These are phyloP conservation scores for Capniomyces stellatus DNA, from an alignment of 371 early-diverging fungal genomes.

Conservation along the genomic window DNA sequence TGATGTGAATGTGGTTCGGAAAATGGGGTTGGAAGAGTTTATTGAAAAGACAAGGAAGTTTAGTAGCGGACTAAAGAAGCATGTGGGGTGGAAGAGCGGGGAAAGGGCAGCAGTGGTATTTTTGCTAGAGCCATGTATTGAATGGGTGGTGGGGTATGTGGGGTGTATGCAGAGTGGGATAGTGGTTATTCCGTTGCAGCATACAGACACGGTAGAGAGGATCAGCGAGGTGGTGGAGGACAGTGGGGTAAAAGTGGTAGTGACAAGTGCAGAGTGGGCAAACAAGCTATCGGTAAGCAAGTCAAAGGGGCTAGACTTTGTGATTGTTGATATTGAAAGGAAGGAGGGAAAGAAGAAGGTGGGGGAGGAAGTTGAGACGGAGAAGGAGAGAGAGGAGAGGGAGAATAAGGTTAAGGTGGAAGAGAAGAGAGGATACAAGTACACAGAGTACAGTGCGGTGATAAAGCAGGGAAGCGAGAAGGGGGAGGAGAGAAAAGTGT, in stretches of 20 bases:
- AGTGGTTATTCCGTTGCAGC: constrained; percentile 1
- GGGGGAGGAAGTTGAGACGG: not conserved
- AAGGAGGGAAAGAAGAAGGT: not conserved
- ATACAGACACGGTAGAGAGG: not conserved
- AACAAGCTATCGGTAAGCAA: not conserved
- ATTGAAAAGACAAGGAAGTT: not conserved
- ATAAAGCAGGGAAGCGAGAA: not conserved
- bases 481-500: not conserved
- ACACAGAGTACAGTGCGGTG: too few relatives aligned
- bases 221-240: not conserved
- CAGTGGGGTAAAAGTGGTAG: not conserved
- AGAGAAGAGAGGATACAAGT: too few relatives aligned
- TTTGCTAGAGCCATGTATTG: not conserved
- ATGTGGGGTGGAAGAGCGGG: not conserved
- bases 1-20: too few relatives aligned
- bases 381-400: not conserved
- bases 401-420: not conserved
- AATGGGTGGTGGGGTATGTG: constrained; percentile 1
- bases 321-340: too few relatives aligned
- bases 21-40: not conserved
- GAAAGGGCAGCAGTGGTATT: not conserved
- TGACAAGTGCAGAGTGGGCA: constrained; percentile 1
- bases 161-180: not conserved
- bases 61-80: not conserved
- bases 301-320: too few relatives aligned